Evolutionary conservation across 2,329 filamentous ascomycete genomes (phyloP), one percentile per base, ranked within the genome.

Genomic region (Thielaviopsis musarum): DNA sequence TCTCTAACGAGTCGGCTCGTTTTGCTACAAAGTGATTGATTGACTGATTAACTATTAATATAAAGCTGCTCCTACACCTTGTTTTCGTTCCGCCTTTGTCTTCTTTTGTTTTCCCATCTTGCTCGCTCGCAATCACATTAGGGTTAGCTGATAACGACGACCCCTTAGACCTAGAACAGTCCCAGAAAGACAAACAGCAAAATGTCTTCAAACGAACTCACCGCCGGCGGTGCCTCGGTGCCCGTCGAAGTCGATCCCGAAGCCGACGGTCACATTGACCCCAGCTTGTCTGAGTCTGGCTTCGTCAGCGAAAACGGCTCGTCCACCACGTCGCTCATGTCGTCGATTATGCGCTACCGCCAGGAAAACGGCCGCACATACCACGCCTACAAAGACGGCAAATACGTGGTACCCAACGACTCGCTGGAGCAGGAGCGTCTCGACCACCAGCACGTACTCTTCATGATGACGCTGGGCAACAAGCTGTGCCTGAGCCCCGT

Each of bases 381-480:
- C n/a, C 66, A 68, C 34, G 64, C 62, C 0, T 67, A 66, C 52
- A 67, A 68, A 22, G 68, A 69, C 12, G 66, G 67, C 19, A 60
- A 65, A 64, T 67, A 67, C 60, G 63, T 66, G 1, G 56, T 67
- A 12, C 65, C 65, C 4, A 67, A 66, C 58, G 66, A 69, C 59
- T 58, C 66, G 60, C 55, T 59, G 24, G 66, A 67, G 55, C 64
- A 65, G 54, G 66, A 66, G 15, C 62, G 65, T n/a, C 55, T 67
- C 65, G 67, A 67, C 45, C 63, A 68, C 10, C 68, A 70, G 52
- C 66, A 68, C 52, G 64, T 67, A 24, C 52, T 69, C 9, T 67
- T 64, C 21, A 62, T 61, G 45, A 59, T 67, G 48, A 67, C 66
- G 1, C 64, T 66, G n/a, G 64, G 67, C 24, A 64, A 64, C 45